Percentiles rank a stretch among this genome's conserved stretches.
Evolutionary conservation across 2,329 filamentous ascomycete genomes (phyloP).

Genomic region (Ascochyta clinopodiicola): DNA sequence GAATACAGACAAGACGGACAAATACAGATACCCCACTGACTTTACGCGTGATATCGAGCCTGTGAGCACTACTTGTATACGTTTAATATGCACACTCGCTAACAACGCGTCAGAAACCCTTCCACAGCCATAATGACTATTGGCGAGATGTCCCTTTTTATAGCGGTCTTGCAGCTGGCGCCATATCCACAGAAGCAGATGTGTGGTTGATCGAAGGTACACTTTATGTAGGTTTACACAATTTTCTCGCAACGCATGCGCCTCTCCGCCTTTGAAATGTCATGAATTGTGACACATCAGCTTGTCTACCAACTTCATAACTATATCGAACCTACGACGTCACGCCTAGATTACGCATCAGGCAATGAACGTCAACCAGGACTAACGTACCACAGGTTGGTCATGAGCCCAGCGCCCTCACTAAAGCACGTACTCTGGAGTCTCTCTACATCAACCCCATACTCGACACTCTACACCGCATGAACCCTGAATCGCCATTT

Average conservation of each 20-base stretch:
- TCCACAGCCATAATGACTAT: conserved; percentile 69
- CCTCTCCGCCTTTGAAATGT: not conserved
- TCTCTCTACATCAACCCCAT: conserved; percentile 67
- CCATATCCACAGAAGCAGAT: conserved; percentile 65
- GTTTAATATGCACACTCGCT: conserved; percentile 1
- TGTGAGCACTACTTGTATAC: conserved; percentile 42
- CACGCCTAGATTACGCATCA: not conserved
- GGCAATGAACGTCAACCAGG: not conserved
- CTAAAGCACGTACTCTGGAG: conserved; percentile 59
- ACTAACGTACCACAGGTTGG: conserved; percentile 54
- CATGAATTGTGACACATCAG: not conserved
- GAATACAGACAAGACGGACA: conserved; percentile 59
- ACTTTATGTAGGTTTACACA: conserved; percentile 55
- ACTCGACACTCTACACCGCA: conserved; percentile 60
- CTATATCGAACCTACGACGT: not conserved
- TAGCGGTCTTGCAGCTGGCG: conserved; percentile 63
- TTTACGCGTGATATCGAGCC: conserved; percentile 66
- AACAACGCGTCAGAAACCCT: conserved; percentile 50
- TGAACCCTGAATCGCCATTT: conserved; percentile 63
- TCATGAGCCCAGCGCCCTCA: conserved; percentile 62
- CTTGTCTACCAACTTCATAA: not conserved
- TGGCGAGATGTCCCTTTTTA: conserved; percentile 58
- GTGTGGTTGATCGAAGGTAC: conserved; percentile 65
- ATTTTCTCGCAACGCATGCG: not conserved
- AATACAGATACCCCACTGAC: conserved; percentile 67